A percentile compares a stretch with the other conserved stretches of the same genome.
Evolutionary conservation across 2,329 filamentous ascomycete genomes (phyloP).

Genomic region (Ophiostoma pallidulum): DNA sequence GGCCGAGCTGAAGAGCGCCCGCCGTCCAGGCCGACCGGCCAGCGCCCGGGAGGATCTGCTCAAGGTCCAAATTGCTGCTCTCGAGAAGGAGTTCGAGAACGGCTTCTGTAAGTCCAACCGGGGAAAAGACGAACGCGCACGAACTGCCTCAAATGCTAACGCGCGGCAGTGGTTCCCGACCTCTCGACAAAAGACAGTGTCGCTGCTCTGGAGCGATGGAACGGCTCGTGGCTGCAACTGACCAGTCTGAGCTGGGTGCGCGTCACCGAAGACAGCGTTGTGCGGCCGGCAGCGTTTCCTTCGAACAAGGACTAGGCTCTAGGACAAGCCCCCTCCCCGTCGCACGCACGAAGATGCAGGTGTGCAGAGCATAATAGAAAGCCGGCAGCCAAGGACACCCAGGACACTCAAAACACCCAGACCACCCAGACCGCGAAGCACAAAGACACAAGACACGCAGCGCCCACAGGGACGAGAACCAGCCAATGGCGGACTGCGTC

Average conservation of each 20-base stretch:
- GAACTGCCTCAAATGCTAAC: too few species aligned
- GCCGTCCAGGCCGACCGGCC: constrained; percentile 70
- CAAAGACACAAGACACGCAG: not conserved
- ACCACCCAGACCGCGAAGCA: not conserved
- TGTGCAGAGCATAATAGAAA: too few species aligned
- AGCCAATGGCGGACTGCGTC: too few species aligned
- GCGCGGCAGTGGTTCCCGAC: constrained; percentile 57
- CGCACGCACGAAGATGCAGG: too few species aligned
- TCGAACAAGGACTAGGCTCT: constrained; percentile 35
- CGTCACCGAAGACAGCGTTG: constrained; percentile 54
- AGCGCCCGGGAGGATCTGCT: constrained; percentile 69
- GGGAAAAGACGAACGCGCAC: constrained; percentile 4
- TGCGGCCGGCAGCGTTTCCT: constrained; percentile 67
- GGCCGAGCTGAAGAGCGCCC: constrained; percentile 52
- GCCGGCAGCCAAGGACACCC: too few species aligned
- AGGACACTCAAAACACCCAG: too few species aligned
- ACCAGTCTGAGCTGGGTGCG: constrained; percentile 68
- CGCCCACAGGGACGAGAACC: too few species aligned
- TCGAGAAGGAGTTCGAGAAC: constrained; percentile 70
- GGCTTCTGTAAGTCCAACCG: constrained; percentile 56
- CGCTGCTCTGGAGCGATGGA: constrained; percentile 61
- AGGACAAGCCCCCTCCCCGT: too few species aligned
- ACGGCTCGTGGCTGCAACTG: constrained; percentile 74
- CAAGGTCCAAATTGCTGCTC: constrained; percentile 56
- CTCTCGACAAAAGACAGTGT: constrained; percentile 58